A percentile compares a stretch with the other conserved stretches of the same genome.
These are phyloP conservation scores for Nicotiana tabacum DNA, from an alignment of 257 asterid genomes.

Conservation along the genomic window DNA sequence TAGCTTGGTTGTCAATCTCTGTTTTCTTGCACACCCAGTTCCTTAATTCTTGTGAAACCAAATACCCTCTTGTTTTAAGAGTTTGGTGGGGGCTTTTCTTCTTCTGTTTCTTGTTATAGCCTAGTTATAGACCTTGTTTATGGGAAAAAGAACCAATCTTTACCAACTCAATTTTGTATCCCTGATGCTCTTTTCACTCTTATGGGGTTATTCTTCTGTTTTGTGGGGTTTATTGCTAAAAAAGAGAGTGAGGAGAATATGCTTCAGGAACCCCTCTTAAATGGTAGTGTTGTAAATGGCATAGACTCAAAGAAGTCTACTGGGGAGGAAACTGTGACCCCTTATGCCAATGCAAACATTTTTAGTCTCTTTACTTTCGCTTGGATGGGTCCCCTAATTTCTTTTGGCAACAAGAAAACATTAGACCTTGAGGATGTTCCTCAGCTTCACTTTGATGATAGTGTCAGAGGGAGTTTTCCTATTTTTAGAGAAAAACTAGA, in stretches of 20 bases:
- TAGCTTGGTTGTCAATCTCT: slow-evolving; percentile 54
- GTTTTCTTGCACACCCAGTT: slow-evolving; percentile 39
- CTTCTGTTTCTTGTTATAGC: slow-evolving; percentile 52
- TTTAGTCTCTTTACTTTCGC: slow-evolving; percentile 62
- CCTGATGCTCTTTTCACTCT: slow-evolving; percentile 50
- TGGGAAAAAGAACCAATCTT: slow-evolving; percentile 29
- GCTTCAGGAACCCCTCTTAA: slow-evolving; percentile 64
- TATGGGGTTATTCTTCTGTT: slow-evolving; percentile 48
- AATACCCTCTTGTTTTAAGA: slow-evolving; percentile 60
- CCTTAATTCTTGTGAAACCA: slow-evolving; percentile 31
- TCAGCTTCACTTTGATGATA: slow-evolving; percentile 53
- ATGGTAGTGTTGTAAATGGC: slow-evolving; percentile 28
- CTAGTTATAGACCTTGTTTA: slow-evolving; percentile 51
- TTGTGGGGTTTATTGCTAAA: slow-evolving; percentile 38
- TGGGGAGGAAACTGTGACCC: slow-evolving; percentile 73
- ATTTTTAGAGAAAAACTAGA: slow-evolving; percentile 42
- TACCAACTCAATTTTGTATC: slow-evolving; percentile 45
- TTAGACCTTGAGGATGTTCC: slow-evolving; percentile 92
- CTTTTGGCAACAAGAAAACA: slow-evolving; percentile 55
- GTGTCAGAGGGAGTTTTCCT: slow-evolving; percentile 54
- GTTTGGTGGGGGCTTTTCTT: slow-evolving; percentile 69
- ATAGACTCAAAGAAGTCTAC: slow-evolving; percentile 24
- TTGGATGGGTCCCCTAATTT: slow-evolving; percentile 66
- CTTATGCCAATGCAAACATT: slow-evolving; percentile 58
- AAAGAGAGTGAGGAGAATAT: slow-evolving; percentile 20